phyloP scores from a whole-genome alignment of 2,329 filamentous ascomycete species.

The Fusarium compactum region DNA sequence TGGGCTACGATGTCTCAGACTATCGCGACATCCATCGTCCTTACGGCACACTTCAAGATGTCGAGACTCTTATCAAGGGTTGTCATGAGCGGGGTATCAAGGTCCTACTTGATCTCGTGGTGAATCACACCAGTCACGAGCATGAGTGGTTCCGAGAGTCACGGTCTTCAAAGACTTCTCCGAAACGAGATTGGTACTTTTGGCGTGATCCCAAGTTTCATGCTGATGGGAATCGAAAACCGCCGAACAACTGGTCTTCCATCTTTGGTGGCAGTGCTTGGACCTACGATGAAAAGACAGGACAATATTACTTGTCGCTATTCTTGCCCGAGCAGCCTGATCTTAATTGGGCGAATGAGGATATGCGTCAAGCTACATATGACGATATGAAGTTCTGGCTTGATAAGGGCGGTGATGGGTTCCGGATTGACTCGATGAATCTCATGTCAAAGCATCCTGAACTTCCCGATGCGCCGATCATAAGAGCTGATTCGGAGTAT shows the following conservation, averaged over 20 bases:
- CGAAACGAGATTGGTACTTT: slow-evolving; percentile 68
- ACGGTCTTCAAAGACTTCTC: slow-evolving; percentile 59
- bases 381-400: slow-evolving; percentile 81
- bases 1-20: slow-evolving; percentile 75
- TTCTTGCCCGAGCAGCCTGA: slow-evolving; percentile 81
- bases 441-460: slow-evolving; percentile 69
- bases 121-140: slow-evolving; percentile 51
- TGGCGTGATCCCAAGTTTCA: slow-evolving; percentile 61
- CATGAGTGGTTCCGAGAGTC: slow-evolving; percentile 71
- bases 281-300: slow-evolving; percentile 74
- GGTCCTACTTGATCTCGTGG: slow-evolving; percentile 47
- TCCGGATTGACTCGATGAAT: slow-evolving; percentile 77
- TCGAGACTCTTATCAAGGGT: slow-evolving; percentile 70
- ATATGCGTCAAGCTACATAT: slow-evolving; percentile 75
- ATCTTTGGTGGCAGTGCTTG: slow-evolving; percentile 63
- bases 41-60: slow-evolving; percentile 75
- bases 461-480: slow-evolving; percentile 64
- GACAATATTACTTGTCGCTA: slow-evolving; percentile 79
- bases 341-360: slow-evolving; percentile 80
- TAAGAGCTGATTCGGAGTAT: slow-evolving; percentile 48
- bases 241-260: slow-evolving; percentile 60
- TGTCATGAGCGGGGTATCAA: slow-evolving; percentile 59
- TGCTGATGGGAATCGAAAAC: slow-evolving; percentile 50
- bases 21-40: slow-evolving; percentile 59
- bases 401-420: slow-evolving; percentile 74